A percentile compares a stretch with the other conserved stretches of the same genome.
phyloP scores from a whole-genome alignment of 352 stramenopile genomes.

The Phytophthora boehmeriae region DNA sequence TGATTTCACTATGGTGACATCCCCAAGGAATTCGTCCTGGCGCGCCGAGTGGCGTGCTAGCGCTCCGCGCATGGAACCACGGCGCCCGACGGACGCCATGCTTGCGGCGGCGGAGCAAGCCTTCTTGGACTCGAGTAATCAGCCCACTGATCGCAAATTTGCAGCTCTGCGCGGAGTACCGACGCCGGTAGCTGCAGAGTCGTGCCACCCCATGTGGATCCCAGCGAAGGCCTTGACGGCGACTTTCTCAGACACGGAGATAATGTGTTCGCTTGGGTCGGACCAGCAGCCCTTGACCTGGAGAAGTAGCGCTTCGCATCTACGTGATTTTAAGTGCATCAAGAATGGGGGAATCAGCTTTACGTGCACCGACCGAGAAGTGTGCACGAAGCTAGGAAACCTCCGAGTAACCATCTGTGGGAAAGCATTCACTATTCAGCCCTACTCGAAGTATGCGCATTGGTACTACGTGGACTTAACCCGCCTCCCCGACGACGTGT shows the following conservation, averaged over 20 bases:
- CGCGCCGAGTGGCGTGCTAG: slow-evolving; percentile 13
- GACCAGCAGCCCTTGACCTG: slow-evolving; percentile 1
- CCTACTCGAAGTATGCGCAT: slow-evolving; percentile 25
- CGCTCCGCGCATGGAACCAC: neutral
- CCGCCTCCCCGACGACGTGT: slow-evolving; percentile 10
- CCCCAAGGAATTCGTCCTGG: too few relatives aligned
- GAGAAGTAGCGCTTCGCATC: neutral
- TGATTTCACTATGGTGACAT: too few relatives aligned
- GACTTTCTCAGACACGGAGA: slow-evolving; percentile 20
- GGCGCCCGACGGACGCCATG: slow-evolving; percentile 4
- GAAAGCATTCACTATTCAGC: slow-evolving; percentile 5
- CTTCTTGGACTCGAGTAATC: slow-evolving; percentile 2
- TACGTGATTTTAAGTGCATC: slow-evolving; percentile 13
- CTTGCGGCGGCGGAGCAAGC: slow-evolving; percentile 12
- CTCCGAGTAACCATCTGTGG: too few relatives aligned
- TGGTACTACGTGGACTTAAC: slow-evolving; percentile 25
- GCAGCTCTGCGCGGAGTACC: slow-evolving; percentile 11
- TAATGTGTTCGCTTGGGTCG: slow-evolving; percentile 21
- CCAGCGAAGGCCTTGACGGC: neutral
- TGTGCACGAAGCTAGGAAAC: too few relatives aligned
- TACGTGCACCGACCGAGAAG: slow-evolving; percentile 12
- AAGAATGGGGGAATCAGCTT: slow-evolving; percentile 26
- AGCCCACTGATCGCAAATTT: neutral
- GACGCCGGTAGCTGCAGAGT: slow-evolving; percentile 5
- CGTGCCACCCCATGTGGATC: slow-evolving; percentile 19